A percentile compares a stretch with the other conserved stretches of the same genome.
These are phyloP conservation scores for Aspergillus hortae DNA, from an alignment of 2,329 filamentous ascomycete genomes.

Conservation along the genomic window DNA sequence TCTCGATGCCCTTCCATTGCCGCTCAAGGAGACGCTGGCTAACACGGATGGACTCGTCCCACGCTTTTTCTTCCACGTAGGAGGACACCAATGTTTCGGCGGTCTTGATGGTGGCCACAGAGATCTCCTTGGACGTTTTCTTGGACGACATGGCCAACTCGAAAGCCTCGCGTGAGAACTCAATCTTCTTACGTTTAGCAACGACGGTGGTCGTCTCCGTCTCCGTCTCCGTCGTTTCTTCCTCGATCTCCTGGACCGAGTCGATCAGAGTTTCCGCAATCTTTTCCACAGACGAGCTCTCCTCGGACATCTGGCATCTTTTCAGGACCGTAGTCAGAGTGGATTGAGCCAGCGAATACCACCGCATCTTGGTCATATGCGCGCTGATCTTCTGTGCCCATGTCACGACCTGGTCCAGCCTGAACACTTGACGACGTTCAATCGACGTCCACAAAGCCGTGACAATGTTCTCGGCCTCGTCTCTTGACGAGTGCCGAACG, in stretches of 20 bases:
- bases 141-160: background rate
- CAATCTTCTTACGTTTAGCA: background rate
- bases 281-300: background rate
- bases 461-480: background rate
- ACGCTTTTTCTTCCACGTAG: background rate
- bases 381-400: background rate
- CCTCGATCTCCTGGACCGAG: background rate
- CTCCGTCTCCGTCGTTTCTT: background rate
- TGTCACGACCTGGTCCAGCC: background rate
- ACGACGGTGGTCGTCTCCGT: background rate
- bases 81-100: background rate
- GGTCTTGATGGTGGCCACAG: background rate
- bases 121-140: background rate
- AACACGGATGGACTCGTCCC: background rate
- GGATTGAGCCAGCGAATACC: background rate
- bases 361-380: constrained; percentile 1
- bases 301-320: background rate
- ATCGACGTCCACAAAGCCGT: background rate
- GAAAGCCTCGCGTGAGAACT: background rate
- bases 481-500: background rate
- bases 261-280: background rate
- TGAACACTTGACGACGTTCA: background rate
- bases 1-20: background rate
- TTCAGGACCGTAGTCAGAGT: background rate
- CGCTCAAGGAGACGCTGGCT: background rate